Evolutionary conservation across 2,329 filamentous ascomycete genomes (phyloP).

Genomic region (Xylaria arbuscula): DNA sequence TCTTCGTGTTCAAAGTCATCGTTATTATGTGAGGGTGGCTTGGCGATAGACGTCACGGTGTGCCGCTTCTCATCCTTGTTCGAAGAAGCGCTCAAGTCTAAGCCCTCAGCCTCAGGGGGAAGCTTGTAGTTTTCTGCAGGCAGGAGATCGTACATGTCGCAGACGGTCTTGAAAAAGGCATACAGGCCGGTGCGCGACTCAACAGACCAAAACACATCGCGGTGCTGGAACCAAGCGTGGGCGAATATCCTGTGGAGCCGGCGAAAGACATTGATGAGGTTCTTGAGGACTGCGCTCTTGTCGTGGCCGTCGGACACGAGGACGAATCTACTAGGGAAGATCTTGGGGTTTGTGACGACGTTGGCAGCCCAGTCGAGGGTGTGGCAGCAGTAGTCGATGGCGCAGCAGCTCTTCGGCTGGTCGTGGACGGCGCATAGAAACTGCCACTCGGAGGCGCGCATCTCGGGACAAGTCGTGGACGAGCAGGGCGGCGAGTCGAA

Average conservation of each 20-base stretch:
- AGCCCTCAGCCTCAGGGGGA: slow-evolving; percentile 89
- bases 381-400: slow-evolving; percentile 99
- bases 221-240: slow-evolving; percentile 98
- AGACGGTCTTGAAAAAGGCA: slow-evolving; percentile 96
- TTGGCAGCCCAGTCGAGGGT: slow-evolving; percentile 98
- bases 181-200: slow-evolving; percentile 93
- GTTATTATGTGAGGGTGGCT: slow-evolving; percentile 44
- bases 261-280: slow-evolving; percentile 94
- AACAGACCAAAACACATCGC: slow-evolving; percentile 93
- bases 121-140: slow-evolving; percentile 96
- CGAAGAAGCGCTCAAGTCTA: slow-evolving; percentile 62
- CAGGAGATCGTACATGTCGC: slow-evolving; percentile 88
- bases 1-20: slow-evolving; percentile 57
- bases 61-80: slow-evolving; percentile 57
- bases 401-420: slow-evolving; percentile 94
- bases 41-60: slow-evolving; percentile 51
- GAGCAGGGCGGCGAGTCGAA: slow-evolving; percentile 92
- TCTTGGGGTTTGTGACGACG: slow-evolving; percentile 91
- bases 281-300: slow-evolving; percentile 75
- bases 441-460: slow-evolving; percentile 99
- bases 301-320: slow-evolving; percentile 67
- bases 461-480: slow-evolving; percentile 89
- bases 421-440: slow-evolving; percentile 98
- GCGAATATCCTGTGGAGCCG: slow-evolving; percentile 96
- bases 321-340: slow-evolving; percentile 88